These are phyloP conservation scores for Neofusicoccum laricinum DNA, from an alignment of 2,329 filamentous ascomycete genomes.

Conservation along the genomic window DNA sequence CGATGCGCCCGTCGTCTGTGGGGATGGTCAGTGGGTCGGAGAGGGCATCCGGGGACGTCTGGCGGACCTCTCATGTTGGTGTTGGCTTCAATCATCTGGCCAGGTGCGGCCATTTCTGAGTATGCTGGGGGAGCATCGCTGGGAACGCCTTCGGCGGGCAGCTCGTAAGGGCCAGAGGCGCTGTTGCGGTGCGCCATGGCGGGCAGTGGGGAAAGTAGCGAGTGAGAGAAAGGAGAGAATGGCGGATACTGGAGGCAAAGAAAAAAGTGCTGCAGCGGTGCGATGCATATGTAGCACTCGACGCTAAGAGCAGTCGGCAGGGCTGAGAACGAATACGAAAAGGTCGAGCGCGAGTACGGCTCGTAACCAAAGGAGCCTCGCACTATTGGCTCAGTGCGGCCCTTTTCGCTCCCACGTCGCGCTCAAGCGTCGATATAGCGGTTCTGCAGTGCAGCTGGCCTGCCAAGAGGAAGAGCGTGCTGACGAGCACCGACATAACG, in stretches of 20 bases:
- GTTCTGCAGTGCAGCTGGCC: no score
- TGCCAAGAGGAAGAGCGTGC: no score
- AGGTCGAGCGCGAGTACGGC: not conserved
- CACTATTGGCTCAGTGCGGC: not conserved
- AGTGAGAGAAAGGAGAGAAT: not conserved
- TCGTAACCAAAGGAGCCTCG: not conserved
- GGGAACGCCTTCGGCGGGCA: not conserved
- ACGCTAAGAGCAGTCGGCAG: not conserved
- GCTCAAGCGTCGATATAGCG: no score
- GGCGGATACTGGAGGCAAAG: not conserved
- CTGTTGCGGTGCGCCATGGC: not conserved
- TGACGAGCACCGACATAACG: no score
- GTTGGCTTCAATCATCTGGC: not conserved
- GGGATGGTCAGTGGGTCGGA: not conserved
- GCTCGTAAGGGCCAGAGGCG: not conserved
- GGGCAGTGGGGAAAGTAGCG: not conserved
- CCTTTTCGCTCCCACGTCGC: not conserved
- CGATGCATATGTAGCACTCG: not conserved
- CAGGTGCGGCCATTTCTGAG: not conserved
- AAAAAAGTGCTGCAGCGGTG: not conserved
- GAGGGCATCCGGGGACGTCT: no score
- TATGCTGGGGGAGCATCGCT: not conserved
- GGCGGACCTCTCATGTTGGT: not conserved
- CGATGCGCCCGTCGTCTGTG: not conserved
- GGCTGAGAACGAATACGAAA: constrained; percentile 6